Evolutionary conservation across 805 yeast species (phyloP).

Genomic region (Candida adriatica): DNA sequence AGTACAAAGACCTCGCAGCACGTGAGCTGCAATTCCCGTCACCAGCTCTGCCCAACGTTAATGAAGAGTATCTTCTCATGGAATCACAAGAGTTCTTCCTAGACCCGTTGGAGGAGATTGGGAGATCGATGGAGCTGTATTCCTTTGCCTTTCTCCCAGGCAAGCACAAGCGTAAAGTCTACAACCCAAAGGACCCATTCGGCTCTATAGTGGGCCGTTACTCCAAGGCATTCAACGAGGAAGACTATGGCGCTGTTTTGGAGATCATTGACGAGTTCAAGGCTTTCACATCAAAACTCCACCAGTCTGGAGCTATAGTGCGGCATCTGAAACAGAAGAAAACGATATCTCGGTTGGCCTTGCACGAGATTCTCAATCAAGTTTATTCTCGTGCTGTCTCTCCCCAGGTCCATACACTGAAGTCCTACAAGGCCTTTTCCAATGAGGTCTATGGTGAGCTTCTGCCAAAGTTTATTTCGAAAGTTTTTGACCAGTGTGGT

Average conservation of each 20-base stretch:
- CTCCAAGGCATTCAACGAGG: constrained; percentile 26
- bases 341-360: constrained; percentile 33
- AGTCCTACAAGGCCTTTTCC: constrained; percentile 77
- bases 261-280: constrained; percentile 38
- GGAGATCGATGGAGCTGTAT: constrained; percentile 38
- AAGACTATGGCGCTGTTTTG: constrained; percentile 26
- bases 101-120: constrained; percentile 60
- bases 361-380: constrained; percentile 67
- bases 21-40: constrained; percentile 20
- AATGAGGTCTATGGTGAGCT: constrained; percentile 89
- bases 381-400: constrained; percentile 75
- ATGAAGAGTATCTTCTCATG: constrained; percentile 43
- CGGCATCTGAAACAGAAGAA: constrained; percentile 25
- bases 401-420: constrained; percentile 57
- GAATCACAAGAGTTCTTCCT: constrained; percentile 48
- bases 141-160: constrained; percentile 36
- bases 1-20: constrained; percentile 23
- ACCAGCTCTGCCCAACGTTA: constrained; percentile 36
- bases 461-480: constrained; percentile 68
- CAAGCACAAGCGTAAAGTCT: constrained; percentile 25
- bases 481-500: constrained; percentile 54
- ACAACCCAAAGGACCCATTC: constrained; percentile 29
- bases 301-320: constrained; percentile 25
- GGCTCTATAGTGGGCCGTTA: constrained; percentile 34
- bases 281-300: constrained; percentile 29